Evolutionary conservation across 2,329 filamentous ascomycete species (phyloP).

Genomic region (Mariannaea sp.): DNA sequence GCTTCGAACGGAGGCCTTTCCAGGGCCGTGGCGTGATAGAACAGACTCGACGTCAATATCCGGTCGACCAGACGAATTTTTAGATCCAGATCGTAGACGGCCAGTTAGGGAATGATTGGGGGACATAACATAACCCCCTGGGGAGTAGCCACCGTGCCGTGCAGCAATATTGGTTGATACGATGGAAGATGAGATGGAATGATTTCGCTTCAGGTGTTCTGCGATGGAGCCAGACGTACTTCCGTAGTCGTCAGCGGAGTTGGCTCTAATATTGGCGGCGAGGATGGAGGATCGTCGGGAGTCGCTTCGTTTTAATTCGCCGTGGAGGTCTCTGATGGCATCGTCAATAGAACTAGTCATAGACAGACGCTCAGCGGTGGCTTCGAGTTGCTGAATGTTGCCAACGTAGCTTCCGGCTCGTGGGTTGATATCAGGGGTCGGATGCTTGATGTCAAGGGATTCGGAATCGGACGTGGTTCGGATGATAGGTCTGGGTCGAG

Average conservation of each 20-base stretch:
- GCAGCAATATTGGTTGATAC: conserved; percentile 70
- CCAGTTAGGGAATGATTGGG: conserved; percentile 66
- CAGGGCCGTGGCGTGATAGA: conserved; percentile 57
- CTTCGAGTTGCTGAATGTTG: conserved; percentile 76
- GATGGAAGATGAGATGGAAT: conserved; percentile 64
- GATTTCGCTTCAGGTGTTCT: conserved; percentile 47
- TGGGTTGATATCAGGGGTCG: conserved; percentile 64
- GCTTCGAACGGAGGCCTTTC: conserved; percentile 59
- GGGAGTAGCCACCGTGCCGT: conserved; percentile 72
- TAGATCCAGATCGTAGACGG: conserved; percentile 60
- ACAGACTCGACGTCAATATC: conserved; percentile 48
- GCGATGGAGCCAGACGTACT: conserved; percentile 29
- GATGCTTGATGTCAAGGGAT: conserved; percentile 57
- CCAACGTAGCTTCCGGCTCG: conserved; percentile 65
- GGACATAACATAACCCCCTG: conserved; percentile 69
- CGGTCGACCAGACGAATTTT: conserved; percentile 49
- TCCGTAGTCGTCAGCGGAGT: conserved; percentile 39
- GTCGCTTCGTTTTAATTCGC: conserved; percentile 71
- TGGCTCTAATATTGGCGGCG: conserved; percentile 50
- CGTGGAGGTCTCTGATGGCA: conserved; percentile 74
- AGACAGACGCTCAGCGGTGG: conserved; percentile 74
- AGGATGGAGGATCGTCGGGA: conserved; percentile 68
- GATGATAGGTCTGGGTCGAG: conserved; percentile 52
- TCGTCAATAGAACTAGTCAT: conserved; percentile 77
- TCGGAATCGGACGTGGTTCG: conserved; percentile 52